Evolutionary conservation across 306 rosid genomes (phyloP), one percentile per base, ranked within the genome.

Genomic region (Castanospermum australe): DNA sequence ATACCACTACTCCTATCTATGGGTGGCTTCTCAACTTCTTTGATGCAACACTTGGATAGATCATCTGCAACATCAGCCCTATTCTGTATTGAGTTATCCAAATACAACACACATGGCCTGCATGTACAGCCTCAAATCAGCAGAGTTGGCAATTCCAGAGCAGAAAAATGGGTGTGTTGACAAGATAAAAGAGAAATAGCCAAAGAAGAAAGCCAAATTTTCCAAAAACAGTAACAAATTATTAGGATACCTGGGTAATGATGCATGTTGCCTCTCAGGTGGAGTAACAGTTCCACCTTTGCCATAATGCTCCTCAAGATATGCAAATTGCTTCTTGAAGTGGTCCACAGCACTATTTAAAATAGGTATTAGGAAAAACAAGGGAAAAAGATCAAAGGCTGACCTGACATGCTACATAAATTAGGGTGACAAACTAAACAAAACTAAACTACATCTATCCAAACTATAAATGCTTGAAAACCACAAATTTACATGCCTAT

Each of bases 301-400:
- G 51, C 97, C 97, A 8, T 92, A 91, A 84, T 92, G 97, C 85
- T 92, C 99, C 87, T 95, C 99, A 7, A 95, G 99, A 86, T 62
- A 95, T 67, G 99, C 97, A 87, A 95, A 95, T 85, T 95, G 99
- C 90, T 95, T 95, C 84, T 95, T 95, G 84, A 92, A 95, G 86
- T 88, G 99, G 74, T 95, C 99, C 81, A 95, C 99, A 48, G 96
- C 99, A 90, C 99, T 96, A 84, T 38, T 48, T 69, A 71, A 81
- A 77, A 65, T 38, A 50, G 54, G 48, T 25, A 28, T 64, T 11
- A n/a, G 50, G 55, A 57, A 9, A 38, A 42, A 5, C 7, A 15
- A 0, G 24, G 51, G 17, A n/a, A 10, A 0, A 0, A 63, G 64
- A 55, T 50, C 71, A 57, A 65, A 80, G 38, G 25, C 8, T 75